Percentiles rank a stretch among this genome's conserved stretches.
These are phyloP conservation scores for Brassica rapa DNA, from an alignment of 345 rosid species.

Conservation along the genomic window DNA sequence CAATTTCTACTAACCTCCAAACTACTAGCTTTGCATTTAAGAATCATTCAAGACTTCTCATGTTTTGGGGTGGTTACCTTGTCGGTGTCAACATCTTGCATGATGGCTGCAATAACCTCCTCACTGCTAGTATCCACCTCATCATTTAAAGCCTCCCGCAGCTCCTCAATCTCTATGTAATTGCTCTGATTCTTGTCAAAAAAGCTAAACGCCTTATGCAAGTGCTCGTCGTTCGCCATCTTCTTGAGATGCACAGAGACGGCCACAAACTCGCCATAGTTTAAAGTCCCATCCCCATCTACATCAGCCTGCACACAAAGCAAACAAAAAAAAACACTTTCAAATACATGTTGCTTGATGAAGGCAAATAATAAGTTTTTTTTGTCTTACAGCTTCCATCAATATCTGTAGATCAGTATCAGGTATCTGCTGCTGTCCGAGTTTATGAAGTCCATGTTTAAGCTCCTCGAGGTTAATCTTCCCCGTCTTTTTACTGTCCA, in stretches of 20 bases:
- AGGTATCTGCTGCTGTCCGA: constrained; percentile 75
- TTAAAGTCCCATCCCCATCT: constrained; percentile 79
- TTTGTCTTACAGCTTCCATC: constrained; percentile 80
- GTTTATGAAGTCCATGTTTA: constrained; percentile 67
- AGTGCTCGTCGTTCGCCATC: constrained; percentile 89
- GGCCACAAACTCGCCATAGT: constrained; percentile 86
- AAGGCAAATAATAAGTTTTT: neutral
- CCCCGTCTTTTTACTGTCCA: constrained; percentile 69
- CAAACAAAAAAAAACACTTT: neutral
- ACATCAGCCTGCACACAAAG: constrained; percentile 68
- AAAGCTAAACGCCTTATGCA: constrained; percentile 84
- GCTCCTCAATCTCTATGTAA: constrained; percentile 89
- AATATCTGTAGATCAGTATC: constrained; percentile 79
- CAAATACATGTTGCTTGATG: constrained; percentile 4
- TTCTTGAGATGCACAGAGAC: constrained; percentile 79
- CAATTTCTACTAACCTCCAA: constrained; percentile 4
- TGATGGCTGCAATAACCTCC: constrained; percentile 76
- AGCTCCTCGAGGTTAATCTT: constrained; percentile 79
- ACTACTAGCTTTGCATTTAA: constrained; percentile 8
- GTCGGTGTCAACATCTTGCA: constrained; percentile 96
- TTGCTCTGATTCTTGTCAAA: constrained; percentile 76
- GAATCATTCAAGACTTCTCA: neutral
- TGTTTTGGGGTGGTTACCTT: constrained; percentile 54
- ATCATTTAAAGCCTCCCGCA: constrained; percentile 67
- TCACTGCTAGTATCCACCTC: constrained; percentile 67